Evolutionary conservation across 345 rosid species (phyloP).

Genomic region (Citrus australasica): DNA sequence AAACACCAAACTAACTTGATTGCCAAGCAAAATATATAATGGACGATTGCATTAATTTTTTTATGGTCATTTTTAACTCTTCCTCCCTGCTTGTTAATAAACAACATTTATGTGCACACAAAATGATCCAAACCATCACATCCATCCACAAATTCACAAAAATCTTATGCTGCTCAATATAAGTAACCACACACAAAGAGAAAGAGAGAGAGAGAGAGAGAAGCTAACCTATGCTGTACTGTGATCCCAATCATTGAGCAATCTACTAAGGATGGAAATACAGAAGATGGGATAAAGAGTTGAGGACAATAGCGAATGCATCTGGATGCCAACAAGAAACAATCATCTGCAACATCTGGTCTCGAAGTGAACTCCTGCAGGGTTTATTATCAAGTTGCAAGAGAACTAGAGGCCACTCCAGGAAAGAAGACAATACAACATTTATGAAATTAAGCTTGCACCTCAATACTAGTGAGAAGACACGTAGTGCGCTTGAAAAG

Average conservation of each 20-base stretch:
- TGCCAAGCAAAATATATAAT: not conserved
- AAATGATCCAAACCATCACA: not conserved
- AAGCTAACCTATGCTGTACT: constrained; percentile 83
- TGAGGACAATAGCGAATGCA: constrained; percentile 97
- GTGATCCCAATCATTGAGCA: constrained; percentile 84
- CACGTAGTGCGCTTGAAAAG: constrained; percentile 81
- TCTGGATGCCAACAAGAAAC: constrained; percentile 91
- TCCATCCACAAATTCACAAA: not conserved
- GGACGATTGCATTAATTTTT: not conserved
- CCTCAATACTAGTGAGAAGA: constrained; percentile 87
- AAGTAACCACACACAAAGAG: not conserved
- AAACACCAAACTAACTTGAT: not conserved
- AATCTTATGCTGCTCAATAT: not conserved
- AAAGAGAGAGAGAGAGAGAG: constrained; percentile 1
- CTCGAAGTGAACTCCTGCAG: constrained; percentile 88
- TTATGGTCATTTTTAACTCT: not conserved
- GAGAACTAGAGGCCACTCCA: not conserved
- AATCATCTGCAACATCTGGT: constrained; percentile 97
- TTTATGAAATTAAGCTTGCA: constrained; percentile 18
- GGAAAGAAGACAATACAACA: constrained; percentile 10
- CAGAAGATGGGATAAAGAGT: constrained; percentile 71
- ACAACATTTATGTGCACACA: not conserved
- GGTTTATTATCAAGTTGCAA: constrained; percentile 15
- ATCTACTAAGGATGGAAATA: constrained; percentile 77
- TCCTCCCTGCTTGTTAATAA: not conserved